Evolutionary conservation across 2,329 filamentous ascomycete species (phyloP), one percentile per base, ranked within the genome.

Genomic region (Periconia sp.): DNA sequence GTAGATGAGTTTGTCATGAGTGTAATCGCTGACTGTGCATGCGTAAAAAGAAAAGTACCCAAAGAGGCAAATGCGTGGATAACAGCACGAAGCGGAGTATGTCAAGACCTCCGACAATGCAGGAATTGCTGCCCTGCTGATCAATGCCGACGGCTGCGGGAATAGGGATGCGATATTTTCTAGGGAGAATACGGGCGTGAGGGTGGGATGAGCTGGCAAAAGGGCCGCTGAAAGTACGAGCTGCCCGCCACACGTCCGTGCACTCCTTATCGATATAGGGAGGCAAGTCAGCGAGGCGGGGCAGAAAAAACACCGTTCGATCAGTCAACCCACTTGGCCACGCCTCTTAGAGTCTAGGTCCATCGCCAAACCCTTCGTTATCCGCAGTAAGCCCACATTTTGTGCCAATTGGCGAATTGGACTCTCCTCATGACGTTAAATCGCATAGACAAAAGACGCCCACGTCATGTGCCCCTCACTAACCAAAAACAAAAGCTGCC

Each of bases 391-490:
- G 55, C 54, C 58, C 53, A 56, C 52, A 43, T 17, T 29, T 45
- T 31, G 31, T 29, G 21, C 13, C 50, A 42, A 59, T 60, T 57
- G 55, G 49, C 51, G 46, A 56, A 57, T 54, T 36, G 48, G 5
- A 23, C 36, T 19, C 28, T 12, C 21, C 11, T 31, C 42, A 56
- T 59, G 58, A 60, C 61, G 56, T 56, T 32, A 22, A 32, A 39
- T 34, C 25, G 40, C 50, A 47, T 26, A 16, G 30, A 43, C 31
- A 47, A 44, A n/a, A 39, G 47, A 19, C 16, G 49, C 44, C 53
- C 58, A 61, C 61, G 61, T 63, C 61, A 65, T 57, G 26, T 54
- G 53, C 57, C 61, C 57, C 59, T 60, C 55, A 50, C 54, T 60
- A 59, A 50, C 50, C 57, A 36, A 43, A 57, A 58, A 41, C 32